Evolutionary conservation across 257 asterid genomes (phyloP).

Genomic region (Coffea canephora): DNA sequence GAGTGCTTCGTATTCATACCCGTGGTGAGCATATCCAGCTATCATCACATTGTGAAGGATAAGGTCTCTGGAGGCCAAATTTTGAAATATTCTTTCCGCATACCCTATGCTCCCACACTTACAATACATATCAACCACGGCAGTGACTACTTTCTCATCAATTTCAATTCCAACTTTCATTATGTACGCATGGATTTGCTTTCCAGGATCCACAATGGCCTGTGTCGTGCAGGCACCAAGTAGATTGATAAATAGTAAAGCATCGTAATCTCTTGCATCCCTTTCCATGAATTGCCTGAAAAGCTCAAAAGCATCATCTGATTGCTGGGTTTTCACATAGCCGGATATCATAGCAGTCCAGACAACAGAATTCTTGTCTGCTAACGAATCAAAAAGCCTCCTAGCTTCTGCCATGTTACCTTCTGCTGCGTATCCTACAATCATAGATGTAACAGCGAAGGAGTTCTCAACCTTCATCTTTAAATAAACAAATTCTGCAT

Average conservation of each 20-base stretch:
- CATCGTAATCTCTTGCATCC: constrained; percentile 40
- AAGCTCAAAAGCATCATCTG: constrained; percentile 65
- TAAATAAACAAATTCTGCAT: constrained; percentile 48
- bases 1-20: constrained; percentile 56
- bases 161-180: constrained; percentile 40
- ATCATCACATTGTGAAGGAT: constrained; percentile 77
- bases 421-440: constrained; percentile 62
- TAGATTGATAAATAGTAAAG: constrained; percentile 54
- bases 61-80: constrained; percentile 38
- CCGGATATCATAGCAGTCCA: constrained; percentile 84
- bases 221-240: constrained; percentile 61
- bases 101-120: constrained; percentile 66
- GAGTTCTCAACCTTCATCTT: constrained; percentile 36
- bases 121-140: constrained; percentile 80
- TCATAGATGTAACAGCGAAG: constrained; percentile 59
- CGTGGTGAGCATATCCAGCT: constrained; percentile 86
- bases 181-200: constrained; percentile 69
- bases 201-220: constrained; percentile 64
- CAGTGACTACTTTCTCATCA: constrained; percentile 55
- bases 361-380: constrained; percentile 57
- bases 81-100: constrained; percentile 46
- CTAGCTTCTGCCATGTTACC: constrained; percentile 67
- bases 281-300: constrained; percentile 46
- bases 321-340: constrained; percentile 51
- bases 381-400: constrained; percentile 53